These are phyloP conservation scores for Deinandra increscens DNA, from an alignment of 129 eudicot species.

Conservation along the genomic window DNA sequence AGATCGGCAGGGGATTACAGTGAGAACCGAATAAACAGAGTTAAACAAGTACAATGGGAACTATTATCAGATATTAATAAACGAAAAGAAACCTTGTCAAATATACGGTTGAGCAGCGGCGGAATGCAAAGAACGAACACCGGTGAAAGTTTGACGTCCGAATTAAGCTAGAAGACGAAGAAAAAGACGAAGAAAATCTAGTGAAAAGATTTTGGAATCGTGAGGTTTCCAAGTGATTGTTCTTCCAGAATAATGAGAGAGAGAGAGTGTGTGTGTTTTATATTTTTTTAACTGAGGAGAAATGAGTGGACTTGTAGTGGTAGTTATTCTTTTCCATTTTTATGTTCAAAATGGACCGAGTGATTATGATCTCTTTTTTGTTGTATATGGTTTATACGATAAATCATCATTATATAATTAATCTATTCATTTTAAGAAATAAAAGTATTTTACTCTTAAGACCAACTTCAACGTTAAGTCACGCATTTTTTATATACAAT, in stretches of 20 bases:
- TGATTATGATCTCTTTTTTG: too few species aligned
- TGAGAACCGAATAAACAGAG: slow-evolving; percentile 18
- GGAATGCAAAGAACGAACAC: neutral
- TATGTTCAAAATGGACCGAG: too few species aligned
- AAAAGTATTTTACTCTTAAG: too few species aligned
- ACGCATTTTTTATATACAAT: too few species aligned
- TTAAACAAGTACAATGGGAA: slow-evolving; percentile 3
- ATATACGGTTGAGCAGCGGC: slow-evolving; percentile 5
- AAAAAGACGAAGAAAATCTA: slow-evolving; percentile 7
- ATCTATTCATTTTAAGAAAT: too few species aligned
- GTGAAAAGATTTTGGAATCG: slow-evolving; percentile 30
- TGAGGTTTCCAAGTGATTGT: slow-evolving; percentile 49
- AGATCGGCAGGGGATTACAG: slow-evolving; percentile 46
- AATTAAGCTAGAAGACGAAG: slow-evolving; percentile 4
- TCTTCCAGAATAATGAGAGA: slow-evolving; percentile 36
- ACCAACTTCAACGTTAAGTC: too few species aligned
- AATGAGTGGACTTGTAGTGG: slow-evolving; percentile 32
- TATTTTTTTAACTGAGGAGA: slow-evolving; percentile 25
- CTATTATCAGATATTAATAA: too few species aligned
- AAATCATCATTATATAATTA: too few species aligned
- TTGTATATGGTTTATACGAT: too few species aligned
- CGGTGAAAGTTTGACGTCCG: neutral
- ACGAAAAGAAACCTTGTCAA: slow-evolving; percentile 36
- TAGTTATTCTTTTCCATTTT: neutral
- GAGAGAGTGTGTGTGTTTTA: slow-evolving; percentile 26